Evolutionary conservation across 495 filamentous ascomycete species (phyloP), one percentile per base, ranked within the genome.

Genomic region (Daldinia bambusicola): DNA sequence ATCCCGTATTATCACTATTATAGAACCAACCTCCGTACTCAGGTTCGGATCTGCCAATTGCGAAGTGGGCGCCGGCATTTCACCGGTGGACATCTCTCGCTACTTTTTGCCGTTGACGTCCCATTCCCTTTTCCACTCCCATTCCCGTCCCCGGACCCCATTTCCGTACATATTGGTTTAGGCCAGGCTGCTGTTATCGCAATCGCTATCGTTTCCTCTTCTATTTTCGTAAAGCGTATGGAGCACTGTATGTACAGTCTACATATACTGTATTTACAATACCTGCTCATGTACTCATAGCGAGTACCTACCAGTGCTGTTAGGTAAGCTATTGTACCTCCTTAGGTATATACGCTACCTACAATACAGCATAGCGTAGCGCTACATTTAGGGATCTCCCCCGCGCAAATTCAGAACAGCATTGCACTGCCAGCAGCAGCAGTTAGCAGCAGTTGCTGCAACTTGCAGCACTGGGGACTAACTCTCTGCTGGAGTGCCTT

Each of bases 1-100:
- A n/a, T 60, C 18, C 70, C 62, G 62, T 68, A 68, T 58, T 68
- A 52, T 64, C 58, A 38, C 61, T 68, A 61, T 64, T 69, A 38
- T 65, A 51, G 61, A 55, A 50, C 18, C 40, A 40, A 53, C 55
- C 34, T 67, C 64, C 64, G 53, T 37, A 50, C 55, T 40, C 26
- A 61, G 36, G 34, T 5, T 63, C 40, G 55, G 66, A 66, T 40
- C 55, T 26, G 40, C 38, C 61, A 65, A 22, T 20, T 51, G 51
- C 53, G 51, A 62, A 73, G 62, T 66, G 61, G 70, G 34, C 50
- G 12, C 48, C 45, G 57, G 57, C 53, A 43, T 52, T 62, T 30
- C 58, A 40, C 57, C 43, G 58, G 22, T 38, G 61, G 56, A 68
- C 38, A 30, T 41, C 51, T 26, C 26, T 56, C 31, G 38, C 38